phyloP scores from a whole-genome alignment of 1,139 yeast genomes.

The Petasospora rhodanensis region DNA sequence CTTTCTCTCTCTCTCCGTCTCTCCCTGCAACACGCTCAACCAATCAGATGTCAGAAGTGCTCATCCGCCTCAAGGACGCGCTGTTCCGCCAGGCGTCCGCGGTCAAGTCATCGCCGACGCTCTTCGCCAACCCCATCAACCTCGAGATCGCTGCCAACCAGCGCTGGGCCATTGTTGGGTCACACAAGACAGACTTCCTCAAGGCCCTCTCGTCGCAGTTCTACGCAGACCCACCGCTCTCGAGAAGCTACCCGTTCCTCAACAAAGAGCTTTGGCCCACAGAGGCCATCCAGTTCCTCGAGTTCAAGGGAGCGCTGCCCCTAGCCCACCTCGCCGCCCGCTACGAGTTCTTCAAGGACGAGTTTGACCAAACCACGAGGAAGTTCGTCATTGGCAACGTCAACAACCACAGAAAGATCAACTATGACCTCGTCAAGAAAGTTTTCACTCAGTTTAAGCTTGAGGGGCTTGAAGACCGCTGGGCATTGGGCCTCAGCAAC shows the following conservation, averaged over 20 bases:
- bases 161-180: conserved; percentile 50
- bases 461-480: conserved; percentile 53
- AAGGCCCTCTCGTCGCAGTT: conserved; percentile 41
- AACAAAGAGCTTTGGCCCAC: conserved; percentile 39
- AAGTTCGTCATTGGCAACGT: conserved; percentile 45
- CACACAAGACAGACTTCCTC: conserved; percentile 40
- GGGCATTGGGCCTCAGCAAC: conserved; percentile 86
- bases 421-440: conserved; percentile 33
- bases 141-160: conserved; percentile 32
- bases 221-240: conserved; percentile 47
- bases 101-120: conserved; percentile 7
- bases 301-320: conserved; percentile 60
- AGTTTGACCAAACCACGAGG: conserved; percentile 72
- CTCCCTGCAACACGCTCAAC: no score
- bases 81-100: conserved; percentile 14
- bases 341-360: conserved; percentile 81
- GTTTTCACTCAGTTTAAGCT: conserved; percentile 52
- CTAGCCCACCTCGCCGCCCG: conserved; percentile 84
- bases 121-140: conserved; percentile 21
- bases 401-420: conserved; percentile 28
- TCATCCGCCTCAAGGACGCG: conserved; percentile 19
- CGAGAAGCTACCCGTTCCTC: conserved; percentile 54
- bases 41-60: conserved; percentile 8
- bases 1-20: no score
- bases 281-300: conserved; percentile 47